Evolutionary conservation across 441 rosid genomes (phyloP).

Genomic region (Aquilaria agallochum): DNA sequence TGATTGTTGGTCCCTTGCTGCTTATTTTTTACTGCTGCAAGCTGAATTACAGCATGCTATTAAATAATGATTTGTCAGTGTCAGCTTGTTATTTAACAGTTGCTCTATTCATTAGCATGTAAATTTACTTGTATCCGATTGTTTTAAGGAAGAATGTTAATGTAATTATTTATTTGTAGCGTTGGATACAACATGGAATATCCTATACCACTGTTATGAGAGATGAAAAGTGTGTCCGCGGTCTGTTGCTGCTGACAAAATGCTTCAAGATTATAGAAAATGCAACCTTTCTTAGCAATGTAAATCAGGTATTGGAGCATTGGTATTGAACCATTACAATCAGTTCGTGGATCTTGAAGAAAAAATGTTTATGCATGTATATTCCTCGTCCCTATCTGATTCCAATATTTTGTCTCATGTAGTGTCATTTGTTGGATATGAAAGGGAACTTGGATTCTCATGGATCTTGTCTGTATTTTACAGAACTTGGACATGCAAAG

Average conservation of each 20-base stretch:
- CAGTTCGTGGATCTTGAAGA: background rate
- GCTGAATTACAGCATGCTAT: too few species aligned
- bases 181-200: constrained; percentile 34
- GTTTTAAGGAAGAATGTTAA: background rate
- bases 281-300: constrained; percentile 92
- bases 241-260: constrained; percentile 61
- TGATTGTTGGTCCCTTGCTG: too few species aligned
- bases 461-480: constrained; percentile 46
- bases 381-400: too few species aligned
- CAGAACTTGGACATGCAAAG: constrained; percentile 25
- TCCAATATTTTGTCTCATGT: constrained; percentile 7
- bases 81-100: too few species aligned
- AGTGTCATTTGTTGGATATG: constrained; percentile 82
- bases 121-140: background rate
- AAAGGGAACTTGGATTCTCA: constrained; percentile 38
- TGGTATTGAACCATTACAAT: constrained; percentile 8
- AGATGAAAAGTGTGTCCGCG: constrained; percentile 38
- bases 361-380: too few species aligned
- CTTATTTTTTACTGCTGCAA: too few species aligned
- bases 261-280: constrained; percentile 97
- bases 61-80: too few species aligned
- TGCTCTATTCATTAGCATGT: background rate
- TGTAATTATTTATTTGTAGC: constrained; percentile 39
- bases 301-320: constrained; percentile 68
- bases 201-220: constrained; percentile 31